phyloP scores from a whole-genome alignment of 176 grass and related monocot species.

The Secale cereale region DNA sequence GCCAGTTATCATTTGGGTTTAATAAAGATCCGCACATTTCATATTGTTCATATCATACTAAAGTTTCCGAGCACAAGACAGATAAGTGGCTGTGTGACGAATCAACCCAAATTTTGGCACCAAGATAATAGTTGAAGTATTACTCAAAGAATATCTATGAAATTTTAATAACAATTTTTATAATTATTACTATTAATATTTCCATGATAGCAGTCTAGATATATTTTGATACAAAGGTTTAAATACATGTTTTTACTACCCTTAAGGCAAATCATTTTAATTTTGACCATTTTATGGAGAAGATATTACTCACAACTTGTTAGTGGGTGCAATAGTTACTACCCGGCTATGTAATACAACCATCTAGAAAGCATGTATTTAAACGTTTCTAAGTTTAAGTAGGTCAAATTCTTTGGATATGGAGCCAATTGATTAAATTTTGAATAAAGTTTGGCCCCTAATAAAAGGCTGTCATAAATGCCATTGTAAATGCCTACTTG shows the following conservation, averaged over 20 bases:
- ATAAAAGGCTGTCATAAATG: not conserved
- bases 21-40: not conserved
- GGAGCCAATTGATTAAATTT: not conserved
- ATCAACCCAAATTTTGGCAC: not conserved
- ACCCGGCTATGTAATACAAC: not conserved
- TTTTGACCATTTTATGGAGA: not conserved
- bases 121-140: not conserved
- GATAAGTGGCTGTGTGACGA: not conserved
- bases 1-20: too few relatives aligned
- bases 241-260: not conserved
- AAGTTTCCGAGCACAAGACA: not conserved
- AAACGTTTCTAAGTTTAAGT: not conserved
- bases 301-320: not conserved
- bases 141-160: too few relatives aligned
- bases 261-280: not conserved
- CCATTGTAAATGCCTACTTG: not conserved
- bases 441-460: rapidly evolving
- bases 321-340: not conserved
- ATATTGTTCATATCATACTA: not conserved
- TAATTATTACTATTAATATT: too few relatives aligned
- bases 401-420: too few relatives aligned
- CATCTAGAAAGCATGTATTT: not conserved
- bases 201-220: too few relatives aligned
- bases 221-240: not conserved
- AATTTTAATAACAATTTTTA: too few relatives aligned